Conservation (phyloP, 352 stramenopile species). For the Globisporangium canariense region DNA sequence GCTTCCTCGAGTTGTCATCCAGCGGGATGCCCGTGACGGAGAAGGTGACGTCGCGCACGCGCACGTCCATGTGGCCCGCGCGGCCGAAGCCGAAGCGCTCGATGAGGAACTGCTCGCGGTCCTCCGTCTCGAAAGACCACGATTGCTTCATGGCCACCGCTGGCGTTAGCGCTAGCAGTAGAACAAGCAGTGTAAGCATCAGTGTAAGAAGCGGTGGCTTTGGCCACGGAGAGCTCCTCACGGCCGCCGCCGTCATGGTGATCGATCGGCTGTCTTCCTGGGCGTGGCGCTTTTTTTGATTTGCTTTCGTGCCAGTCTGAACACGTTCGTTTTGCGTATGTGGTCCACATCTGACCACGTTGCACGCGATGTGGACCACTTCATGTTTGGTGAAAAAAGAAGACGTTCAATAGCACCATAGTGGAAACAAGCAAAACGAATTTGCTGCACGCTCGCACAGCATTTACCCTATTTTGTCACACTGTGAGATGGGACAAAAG, state of each 20-base stretch:
- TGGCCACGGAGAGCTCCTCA: background rate
- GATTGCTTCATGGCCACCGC: slow-evolving; percentile 66
- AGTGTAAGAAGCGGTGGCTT: background rate
- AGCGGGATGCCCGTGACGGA: background rate
- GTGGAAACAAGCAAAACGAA: too few relatives aligned
- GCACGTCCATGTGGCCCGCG: slow-evolving; percentile 63
- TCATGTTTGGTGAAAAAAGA: too few relatives aligned
- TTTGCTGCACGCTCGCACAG: too few relatives aligned
- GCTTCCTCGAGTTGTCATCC: background rate
- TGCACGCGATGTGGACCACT: too few relatives aligned
- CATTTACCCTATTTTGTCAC: too few relatives aligned
- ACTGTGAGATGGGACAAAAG: too few relatives aligned
- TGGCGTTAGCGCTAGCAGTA: background rate
- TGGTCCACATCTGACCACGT: too few relatives aligned
- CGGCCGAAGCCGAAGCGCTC: slow-evolving; percentile 88
- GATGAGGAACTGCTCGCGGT: slow-evolving; percentile 79
- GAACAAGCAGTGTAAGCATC: background rate
- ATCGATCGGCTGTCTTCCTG: too few relatives aligned
- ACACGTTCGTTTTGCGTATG: too few relatives aligned
- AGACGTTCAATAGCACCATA: too few relatives aligned
- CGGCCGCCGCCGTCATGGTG: background rate
- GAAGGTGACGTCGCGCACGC: slow-evolving; percentile 51
- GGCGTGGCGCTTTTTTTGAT: too few relatives aligned
- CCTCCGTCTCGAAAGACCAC: slow-evolving; percentile 66
- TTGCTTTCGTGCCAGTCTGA: too few relatives aligned